phyloP scores from a whole-genome alignment of 495 filamentous ascomycete species.

The Neurospora sp. region DNA sequence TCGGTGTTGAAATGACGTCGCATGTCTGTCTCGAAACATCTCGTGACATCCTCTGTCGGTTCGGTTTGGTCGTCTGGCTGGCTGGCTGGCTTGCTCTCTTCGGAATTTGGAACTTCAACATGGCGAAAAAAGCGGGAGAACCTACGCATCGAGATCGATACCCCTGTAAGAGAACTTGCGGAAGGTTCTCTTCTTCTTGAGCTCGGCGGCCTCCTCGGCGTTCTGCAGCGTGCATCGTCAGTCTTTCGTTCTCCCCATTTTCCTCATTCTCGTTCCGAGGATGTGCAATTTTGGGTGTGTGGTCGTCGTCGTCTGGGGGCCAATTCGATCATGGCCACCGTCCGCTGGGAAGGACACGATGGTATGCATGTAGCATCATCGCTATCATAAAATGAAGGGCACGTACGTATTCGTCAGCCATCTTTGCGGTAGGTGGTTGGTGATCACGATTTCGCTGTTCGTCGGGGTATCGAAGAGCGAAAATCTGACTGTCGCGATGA shows the following conservation, averaged over 20 bases:
- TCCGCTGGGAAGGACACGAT: not conserved
- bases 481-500: constrained; percentile 25
- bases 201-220: constrained; percentile 91
- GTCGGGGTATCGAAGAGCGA: constrained; percentile 30
- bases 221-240: constrained; percentile 50
- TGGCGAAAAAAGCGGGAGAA: constrained; percentile 12
- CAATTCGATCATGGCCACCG: constrained; percentile 1
- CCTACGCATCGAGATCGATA: constrained; percentile 97
- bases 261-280: not conserved
- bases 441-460: constrained; percentile 30
- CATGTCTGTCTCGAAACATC: not conserved
- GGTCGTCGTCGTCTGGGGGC: not conserved
- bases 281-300: not conserved
- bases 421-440: constrained; percentile 49
- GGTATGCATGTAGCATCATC: not conserved
- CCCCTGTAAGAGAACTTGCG: constrained; percentile 99
- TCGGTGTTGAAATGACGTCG: not conserved
- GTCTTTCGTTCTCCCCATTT: constrained; percentile 11
- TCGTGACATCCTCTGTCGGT: not conserved
- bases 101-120: not conserved
- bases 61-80: not conserved
- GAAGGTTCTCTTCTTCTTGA: constrained; percentile 99
- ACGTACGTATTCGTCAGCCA: constrained; percentile 96
- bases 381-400: not conserved
- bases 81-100: not conserved